Conservation (phyloP, 768 basidiomycete genomes). For the Auriscalpium vulgare region DNA sequence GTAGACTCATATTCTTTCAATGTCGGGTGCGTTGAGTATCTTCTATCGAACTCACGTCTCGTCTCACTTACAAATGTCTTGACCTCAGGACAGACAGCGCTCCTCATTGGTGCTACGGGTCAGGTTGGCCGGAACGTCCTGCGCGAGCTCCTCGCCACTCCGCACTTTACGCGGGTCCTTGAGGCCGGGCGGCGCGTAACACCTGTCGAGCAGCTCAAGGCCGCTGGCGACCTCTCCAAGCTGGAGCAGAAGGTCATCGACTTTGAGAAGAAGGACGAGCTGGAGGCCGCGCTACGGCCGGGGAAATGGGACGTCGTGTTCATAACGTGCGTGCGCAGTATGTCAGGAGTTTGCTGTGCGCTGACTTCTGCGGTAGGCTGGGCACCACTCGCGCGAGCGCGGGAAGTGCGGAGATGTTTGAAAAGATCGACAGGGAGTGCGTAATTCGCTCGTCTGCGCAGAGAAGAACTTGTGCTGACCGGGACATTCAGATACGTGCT, state of each 20-base stretch:
- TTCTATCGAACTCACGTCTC: too few species aligned
- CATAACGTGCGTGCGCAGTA: constrained; percentile 43
- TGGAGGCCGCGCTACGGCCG: constrained; percentile 37
- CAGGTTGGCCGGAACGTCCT: constrained; percentile 57
- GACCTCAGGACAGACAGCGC: constrained; percentile 32
- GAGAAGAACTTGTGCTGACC: neutral
- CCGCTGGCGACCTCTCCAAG: constrained; percentile 39
- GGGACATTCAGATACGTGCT: constrained; percentile 50
- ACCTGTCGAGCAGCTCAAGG: constrained; percentile 30
- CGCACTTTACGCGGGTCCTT: constrained; percentile 48
- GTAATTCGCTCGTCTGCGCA: neutral
- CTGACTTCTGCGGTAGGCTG: constrained; percentile 29
- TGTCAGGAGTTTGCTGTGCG: neutral
- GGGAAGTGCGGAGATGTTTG: constrained; percentile 57
- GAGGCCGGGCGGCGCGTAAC: constrained; percentile 69
- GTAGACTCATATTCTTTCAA: too few species aligned
- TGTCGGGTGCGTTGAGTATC: too few species aligned
- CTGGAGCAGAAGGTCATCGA: constrained; percentile 60
- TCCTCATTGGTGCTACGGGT: constrained; percentile 70
- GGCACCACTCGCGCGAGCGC: constrained; percentile 58
- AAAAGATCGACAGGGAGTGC: constrained; percentile 72
- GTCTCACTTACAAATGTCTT: too few species aligned
- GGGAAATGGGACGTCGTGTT: constrained; percentile 69
- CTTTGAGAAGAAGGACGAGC: constrained; percentile 52
- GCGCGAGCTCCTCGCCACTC: constrained; percentile 47